Base-by-base conservation (phyloP, 192 early-diverging fungal species). In the Podila epigama region DNA sequence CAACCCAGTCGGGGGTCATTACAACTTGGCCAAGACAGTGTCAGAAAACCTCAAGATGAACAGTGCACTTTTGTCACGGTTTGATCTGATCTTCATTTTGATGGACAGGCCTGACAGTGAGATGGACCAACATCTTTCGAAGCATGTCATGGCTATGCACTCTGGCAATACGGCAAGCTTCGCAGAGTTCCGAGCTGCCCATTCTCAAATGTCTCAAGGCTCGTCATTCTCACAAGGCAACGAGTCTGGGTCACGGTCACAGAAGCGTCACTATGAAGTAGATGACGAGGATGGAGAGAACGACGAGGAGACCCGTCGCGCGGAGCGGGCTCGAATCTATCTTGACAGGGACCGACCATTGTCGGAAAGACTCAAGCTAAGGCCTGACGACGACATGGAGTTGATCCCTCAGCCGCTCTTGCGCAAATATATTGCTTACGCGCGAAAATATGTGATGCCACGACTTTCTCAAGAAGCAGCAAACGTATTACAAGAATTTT, bases 341-440 rank as follows among this genome's bases (percentile, higher is more conserved):
- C 29, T 60, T 27, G 57, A 60, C 35, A 63, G 63, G 53, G 55
- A 58, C 20, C 51, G 42, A 10, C 73, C 69, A 12, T 37, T 78
- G 8, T 67, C 68, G 3, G 73, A 77, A 44, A 64, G 71, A 58
- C 59, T 90, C 40, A 63, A 83, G 10, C 63, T 93, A 29, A 83
- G 81, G 20, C 70, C 86, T 0, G 85, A 85, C 27, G 82, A 86
- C 51, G 63, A 83, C 29, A n/a, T 93, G 20, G 87, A 89, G 29
- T 70, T 86, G 0, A 82, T 95, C 39, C 91, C 92, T 3, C 70
- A 83, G 20, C 61, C 80, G 5, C 79, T 95, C 29, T 55, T 95
- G 36, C 87, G 93, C 60, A 93, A 93, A 66, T 96, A 95, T 69
- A 92, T 96, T 42, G 91, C 94, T 8, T 96, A 93, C 67, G 94